phyloP scores from a whole-genome alignment of 208 protist species.

The Angomonas ambiguus region DNA sequence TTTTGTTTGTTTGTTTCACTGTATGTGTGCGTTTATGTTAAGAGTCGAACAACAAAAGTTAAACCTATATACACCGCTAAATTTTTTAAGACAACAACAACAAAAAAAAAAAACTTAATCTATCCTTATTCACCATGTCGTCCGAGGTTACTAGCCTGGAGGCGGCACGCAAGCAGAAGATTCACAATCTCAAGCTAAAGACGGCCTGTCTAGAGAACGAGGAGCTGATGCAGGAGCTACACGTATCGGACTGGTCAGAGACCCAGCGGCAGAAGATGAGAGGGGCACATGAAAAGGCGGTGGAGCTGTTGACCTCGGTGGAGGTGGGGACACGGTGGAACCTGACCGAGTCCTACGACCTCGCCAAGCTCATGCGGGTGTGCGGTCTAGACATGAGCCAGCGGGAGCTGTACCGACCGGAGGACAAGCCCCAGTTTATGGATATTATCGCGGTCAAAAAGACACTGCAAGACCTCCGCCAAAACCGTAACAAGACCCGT shows the following conservation, averaged over 20 bases:
- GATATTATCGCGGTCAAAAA: constrained; percentile 74
- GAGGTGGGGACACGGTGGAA: constrained; percentile 82
- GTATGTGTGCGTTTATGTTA: too few relatives aligned
- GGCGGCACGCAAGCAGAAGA: constrained; percentile 84
- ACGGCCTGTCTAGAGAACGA: constrained; percentile 76
- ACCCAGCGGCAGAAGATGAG: constrained; percentile 76
- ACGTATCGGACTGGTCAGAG: constrained; percentile 80
- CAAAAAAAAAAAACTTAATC: not conserved
- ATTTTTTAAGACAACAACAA: not conserved
- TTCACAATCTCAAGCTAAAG: constrained; percentile 87
- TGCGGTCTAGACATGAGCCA: constrained; percentile 69
- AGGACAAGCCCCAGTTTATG: constrained; percentile 87
- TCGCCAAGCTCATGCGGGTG: constrained; percentile 72
- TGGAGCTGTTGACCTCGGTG: constrained; percentile 60
- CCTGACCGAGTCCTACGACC: constrained; percentile 77
- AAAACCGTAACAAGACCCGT: constrained; percentile 82
- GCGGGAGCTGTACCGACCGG: constrained; percentile 74
- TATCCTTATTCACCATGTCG: constrained; percentile 8
- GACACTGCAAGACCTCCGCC: constrained; percentile 65
- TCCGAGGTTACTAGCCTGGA: constrained; percentile 61
- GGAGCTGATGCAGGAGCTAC: constrained; percentile 79
- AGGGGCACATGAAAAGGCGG: constrained; percentile 67
- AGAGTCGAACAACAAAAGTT: too few relatives aligned
- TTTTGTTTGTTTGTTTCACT: not conserved
- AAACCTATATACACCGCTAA: not conserved